Evolutionary conservation across 495 filamentous ascomycete species (phyloP).

Genomic region (Rusavskia elegans): DNA sequence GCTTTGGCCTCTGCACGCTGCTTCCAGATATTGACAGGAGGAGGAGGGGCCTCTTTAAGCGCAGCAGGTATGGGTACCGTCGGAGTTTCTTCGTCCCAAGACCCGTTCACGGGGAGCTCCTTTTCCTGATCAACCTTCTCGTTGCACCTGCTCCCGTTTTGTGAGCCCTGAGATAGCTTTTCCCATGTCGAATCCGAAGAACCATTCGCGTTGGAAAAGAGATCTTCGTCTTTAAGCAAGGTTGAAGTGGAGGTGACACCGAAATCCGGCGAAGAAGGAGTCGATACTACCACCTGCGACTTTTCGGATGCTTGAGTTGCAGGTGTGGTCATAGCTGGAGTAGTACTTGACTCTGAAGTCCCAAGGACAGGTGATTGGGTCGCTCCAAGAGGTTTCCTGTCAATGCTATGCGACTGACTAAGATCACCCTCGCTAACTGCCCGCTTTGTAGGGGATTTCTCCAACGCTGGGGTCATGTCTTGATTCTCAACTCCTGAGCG

Average conservation of each 20-base stretch:
- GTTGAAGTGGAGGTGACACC: conserved; percentile 49
- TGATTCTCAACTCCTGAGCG: conserved; percentile 2
- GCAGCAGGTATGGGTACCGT: conserved; percentile 34
- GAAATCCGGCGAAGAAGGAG: conserved; percentile 51
- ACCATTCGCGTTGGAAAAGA: conserved; percentile 48
- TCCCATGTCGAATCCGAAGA: conserved; percentile 50
- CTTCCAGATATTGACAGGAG: conserved; percentile 74
- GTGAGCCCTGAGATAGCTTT: conserved; percentile 45
- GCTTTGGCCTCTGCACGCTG: conserved; percentile 55
- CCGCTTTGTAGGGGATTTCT: conserved; percentile 6
- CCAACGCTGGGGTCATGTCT: conserved; percentile 5
- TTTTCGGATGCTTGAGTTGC: background rate
- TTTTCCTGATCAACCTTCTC: conserved; percentile 30
- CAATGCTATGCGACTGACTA: conserved; percentile 6
- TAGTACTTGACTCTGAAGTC: background rate
- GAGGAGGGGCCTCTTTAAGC: conserved; percentile 66
- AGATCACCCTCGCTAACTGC: conserved; percentile 9
- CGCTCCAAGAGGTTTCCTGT: conserved; percentile 1
- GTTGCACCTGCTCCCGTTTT: conserved; percentile 18
- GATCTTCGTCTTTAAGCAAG: conserved; percentile 53
- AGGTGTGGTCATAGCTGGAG: background rate
- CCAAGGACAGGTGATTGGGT: background rate
- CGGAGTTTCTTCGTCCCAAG: conserved; percentile 24
- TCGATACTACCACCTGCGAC: conserved; percentile 22
- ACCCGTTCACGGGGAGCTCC: conserved; percentile 19